phyloP scores from a whole-genome alignment of 129 eudicot species.

The Flaveria trinervia region DNA sequence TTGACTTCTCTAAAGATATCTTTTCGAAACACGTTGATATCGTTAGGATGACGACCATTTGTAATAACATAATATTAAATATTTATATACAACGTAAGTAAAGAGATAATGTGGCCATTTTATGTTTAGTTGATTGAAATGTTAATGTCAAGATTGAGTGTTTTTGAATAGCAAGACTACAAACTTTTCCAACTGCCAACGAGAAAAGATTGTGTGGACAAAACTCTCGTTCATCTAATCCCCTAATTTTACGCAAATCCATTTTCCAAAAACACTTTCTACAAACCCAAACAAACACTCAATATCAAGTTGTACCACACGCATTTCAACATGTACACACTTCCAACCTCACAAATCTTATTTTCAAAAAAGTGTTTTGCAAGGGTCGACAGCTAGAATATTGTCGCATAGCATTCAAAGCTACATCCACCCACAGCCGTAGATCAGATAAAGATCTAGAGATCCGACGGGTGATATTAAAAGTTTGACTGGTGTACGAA shows the following conservation, averaged over 20 bases:
- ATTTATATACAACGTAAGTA: too few relatives aligned
- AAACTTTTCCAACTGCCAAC: slow-evolving; percentile 33
- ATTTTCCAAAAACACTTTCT: neutral
- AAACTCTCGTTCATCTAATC: slow-evolving; percentile 30
- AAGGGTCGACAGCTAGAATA: slow-evolving; percentile 2
- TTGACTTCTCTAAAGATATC: too few relatives aligned
- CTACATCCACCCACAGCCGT: slow-evolving; percentile 24
- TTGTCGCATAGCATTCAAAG: slow-evolving; percentile 35
- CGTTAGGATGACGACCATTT: too few relatives aligned
- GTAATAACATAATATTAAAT: too few relatives aligned
- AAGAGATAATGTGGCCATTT: neutral
- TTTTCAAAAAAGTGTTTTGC: neutral
- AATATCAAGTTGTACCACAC: neutral
- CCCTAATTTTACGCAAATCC: slow-evolving; percentile 23
- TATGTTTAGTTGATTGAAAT: neutral
- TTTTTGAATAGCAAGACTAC: neutral
- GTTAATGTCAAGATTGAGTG: neutral
- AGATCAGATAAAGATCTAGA: neutral
- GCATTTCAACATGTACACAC: neutral
- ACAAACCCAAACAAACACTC: neutral
- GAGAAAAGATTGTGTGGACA: slow-evolving; percentile 30
- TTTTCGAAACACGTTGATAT: too few relatives aligned
- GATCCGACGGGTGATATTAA: slow-evolving; percentile 19
- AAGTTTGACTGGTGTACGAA: slow-evolving; percentile 47
- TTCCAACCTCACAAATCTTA: neutral